These are phyloP conservation scores for Daldinia sp. DNA, from an alignment of 2,329 filamentous ascomycete genomes.

Conservation along the genomic window DNA sequence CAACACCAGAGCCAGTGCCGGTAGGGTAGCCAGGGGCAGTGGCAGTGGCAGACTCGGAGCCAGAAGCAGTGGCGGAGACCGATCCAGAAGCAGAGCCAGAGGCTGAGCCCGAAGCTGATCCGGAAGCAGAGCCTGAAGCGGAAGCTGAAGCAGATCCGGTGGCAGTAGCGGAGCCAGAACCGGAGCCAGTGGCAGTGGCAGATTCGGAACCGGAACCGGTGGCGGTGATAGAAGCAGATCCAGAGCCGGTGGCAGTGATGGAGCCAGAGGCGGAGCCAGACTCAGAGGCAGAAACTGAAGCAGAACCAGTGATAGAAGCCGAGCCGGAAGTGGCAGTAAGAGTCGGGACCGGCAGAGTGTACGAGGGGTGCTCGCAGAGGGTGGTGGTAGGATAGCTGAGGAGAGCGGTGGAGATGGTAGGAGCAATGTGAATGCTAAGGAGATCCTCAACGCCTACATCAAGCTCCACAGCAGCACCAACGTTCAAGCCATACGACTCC, in stretches of 20 bases:
- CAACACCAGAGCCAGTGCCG: background rate
- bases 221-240: background rate
- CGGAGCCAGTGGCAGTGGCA: slow-evolving; percentile 11
- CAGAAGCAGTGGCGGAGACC: background rate
- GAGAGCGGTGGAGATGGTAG: slow-evolving; percentile 57
- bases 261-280: slow-evolving; percentile 30
- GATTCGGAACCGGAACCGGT: slow-evolving; percentile 25
- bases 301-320: slow-evolving; percentile 4
- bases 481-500: slow-evolving; percentile 56
- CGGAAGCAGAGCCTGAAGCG: background rate
- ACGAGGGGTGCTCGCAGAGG: slow-evolving; percentile 51
- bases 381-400: slow-evolving; percentile 54
- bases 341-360: slow-evolving; percentile 34
- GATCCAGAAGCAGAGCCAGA: background rate
- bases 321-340: slow-evolving; percentile 22
- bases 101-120: background rate
- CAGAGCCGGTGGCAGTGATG: slow-evolving; percentile 19
- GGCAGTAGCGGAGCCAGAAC: slow-evolving; percentile 23
- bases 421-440: slow-evolving; percentile 55
- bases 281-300: slow-evolving; percentile 16
- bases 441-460: slow-evolving; percentile 54
- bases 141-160: slow-evolving; percentile 15
- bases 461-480: slow-evolving; percentile 54
- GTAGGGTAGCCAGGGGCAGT: background rate
- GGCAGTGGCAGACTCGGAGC: background rate